phyloP scores from a whole-genome alignment of 2,329 filamentous ascomycete species.

The Apiospora hydei region DNA sequence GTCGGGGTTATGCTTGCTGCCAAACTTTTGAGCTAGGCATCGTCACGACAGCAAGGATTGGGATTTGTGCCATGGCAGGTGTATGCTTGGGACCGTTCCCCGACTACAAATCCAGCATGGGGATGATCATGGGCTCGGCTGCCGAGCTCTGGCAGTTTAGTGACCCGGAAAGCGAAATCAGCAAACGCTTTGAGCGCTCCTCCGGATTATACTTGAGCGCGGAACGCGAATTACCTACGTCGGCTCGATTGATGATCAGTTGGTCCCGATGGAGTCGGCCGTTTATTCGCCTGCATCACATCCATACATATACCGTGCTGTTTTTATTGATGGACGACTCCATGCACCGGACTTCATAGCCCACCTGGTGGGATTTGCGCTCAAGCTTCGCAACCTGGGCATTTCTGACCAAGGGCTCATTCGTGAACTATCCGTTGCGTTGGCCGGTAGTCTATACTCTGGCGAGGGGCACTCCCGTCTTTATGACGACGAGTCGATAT shows the following conservation, averaged over 20 bases:
- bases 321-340: slow-evolving; percentile 91
- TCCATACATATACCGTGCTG: slow-evolving; percentile 93
- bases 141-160: slow-evolving; percentile 95
- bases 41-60: slow-evolving; percentile 77
- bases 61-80: slow-evolving; percentile 88
- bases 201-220: slow-evolving; percentile 77
- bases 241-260: slow-evolving; percentile 95
- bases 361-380: slow-evolving; percentile 88
- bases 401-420: slow-evolving; percentile 93
- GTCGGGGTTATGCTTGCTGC: slow-evolving; percentile 92
- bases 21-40: slow-evolving; percentile 90
- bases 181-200: slow-evolving; percentile 80
- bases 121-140: slow-evolving; percentile 88
- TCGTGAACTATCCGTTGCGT: slow-evolving; percentile 83
- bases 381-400: slow-evolving; percentile 93
- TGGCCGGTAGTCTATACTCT: slow-evolving; percentile 89
- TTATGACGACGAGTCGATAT: slow-evolving; percentile 88
- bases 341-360: slow-evolving; percentile 95
- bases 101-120: slow-evolving; percentile 87
- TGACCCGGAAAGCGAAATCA: slow-evolving; percentile 80
- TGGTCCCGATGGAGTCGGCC: slow-evolving; percentile 93
- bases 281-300: slow-evolving; percentile 86
- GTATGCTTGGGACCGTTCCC: slow-evolving; percentile 93
- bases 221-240: slow-evolving; percentile 87
- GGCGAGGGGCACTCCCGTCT: slow-evolving; percentile 94